These are phyloP conservation scores for Jamesozyma jinghongensis DNA, from an alignment of 805 yeast genomes.

Conservation along the genomic window DNA sequence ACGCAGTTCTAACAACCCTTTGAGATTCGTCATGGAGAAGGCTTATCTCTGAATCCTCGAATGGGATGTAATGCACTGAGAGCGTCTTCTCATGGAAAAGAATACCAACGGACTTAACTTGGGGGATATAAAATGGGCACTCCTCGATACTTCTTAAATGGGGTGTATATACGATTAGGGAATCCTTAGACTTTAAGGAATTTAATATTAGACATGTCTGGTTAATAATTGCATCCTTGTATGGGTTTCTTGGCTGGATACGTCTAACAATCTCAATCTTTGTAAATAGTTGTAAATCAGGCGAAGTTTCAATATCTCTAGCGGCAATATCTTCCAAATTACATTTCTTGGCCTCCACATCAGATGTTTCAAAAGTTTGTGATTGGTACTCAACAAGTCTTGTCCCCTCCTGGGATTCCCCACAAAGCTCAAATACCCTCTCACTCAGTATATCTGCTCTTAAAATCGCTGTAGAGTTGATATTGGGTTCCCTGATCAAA, in stretches of 20 bases:
- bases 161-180: conserved; percentile 66
- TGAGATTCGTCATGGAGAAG: conserved; percentile 34
- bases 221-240: conserved; percentile 70
- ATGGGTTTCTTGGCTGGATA: conserved; percentile 86
- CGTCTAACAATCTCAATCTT: conserved; percentile 60
- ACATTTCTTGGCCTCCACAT: conserved; percentile 20
- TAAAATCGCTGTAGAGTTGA: conserved; percentile 83
- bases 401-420: background rate
- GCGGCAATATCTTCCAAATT: conserved; percentile 37
- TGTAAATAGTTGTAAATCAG: conserved; percentile 25
- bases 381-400: conserved; percentile 1
- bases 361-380: conserved; percentile 10
- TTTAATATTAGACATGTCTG: conserved; percentile 64
- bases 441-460: conserved; percentile 74
- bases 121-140: conserved; percentile 85
- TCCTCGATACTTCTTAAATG: conserved; percentile 52
- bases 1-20: conserved; percentile 74
- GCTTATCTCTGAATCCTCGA: conserved; percentile 23
- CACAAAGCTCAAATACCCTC: conserved; percentile 31
- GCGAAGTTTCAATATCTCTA: conserved; percentile 23
- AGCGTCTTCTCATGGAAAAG: conserved; percentile 39
- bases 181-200: conserved; percentile 27
- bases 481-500: conserved; percentile 73
- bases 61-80: conserved; percentile 73
- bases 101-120: conserved; percentile 70